Evolutionary conservation across 2,329 filamentous ascomycete genomes (phyloP).

Genomic region (Furcasterigmium furcatum): DNA sequence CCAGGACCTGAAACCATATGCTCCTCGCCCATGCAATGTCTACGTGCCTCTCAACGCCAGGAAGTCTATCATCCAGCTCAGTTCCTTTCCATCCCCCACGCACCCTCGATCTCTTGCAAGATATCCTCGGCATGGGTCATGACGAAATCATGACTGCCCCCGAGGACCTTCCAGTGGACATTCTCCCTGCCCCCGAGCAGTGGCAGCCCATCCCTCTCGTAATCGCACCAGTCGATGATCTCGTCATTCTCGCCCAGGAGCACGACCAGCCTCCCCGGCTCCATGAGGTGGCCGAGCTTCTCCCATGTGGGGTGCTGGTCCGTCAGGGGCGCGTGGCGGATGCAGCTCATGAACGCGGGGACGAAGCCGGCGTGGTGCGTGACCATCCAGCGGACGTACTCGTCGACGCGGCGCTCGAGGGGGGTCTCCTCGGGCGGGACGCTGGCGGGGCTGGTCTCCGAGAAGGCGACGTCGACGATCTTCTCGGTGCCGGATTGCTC

Average conservation of each 20-base stretch:
- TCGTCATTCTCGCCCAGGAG: constrained; percentile 49
- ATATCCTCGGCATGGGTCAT: constrained; percentile 49
- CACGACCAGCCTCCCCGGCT: constrained; percentile 43
- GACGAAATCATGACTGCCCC: constrained; percentile 59
- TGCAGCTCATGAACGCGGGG: constrained; percentile 55
- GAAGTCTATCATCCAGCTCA: no score
- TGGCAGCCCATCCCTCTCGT: constrained; percentile 44
- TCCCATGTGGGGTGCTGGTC: constrained; percentile 49
- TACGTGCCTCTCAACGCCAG: no score
- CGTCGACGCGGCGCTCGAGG: constrained; percentile 44
- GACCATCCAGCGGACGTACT: constrained; percentile 57
- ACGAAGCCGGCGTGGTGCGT: constrained; percentile 55
- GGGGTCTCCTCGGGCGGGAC: constrained; percentile 18
- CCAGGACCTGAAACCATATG: no score
- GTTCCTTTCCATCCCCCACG: constrained; percentile 40
- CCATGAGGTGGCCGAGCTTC: constrained; percentile 35
- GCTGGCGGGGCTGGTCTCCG: constrained; percentile 33
- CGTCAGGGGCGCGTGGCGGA: constrained; percentile 51
- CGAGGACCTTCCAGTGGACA: constrained; percentile 47
- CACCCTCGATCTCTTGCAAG: constrained; percentile 40
- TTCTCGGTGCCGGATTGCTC: constrained; percentile 18
- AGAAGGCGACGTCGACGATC: constrained; percentile 34
- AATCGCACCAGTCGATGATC: constrained; percentile 49
- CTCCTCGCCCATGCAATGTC: no score
- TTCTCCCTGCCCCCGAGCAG: constrained; percentile 46